Base-by-base conservation (phyloP, 2,329 filamentous ascomycete species). In the Fusarium palustre region DNA sequence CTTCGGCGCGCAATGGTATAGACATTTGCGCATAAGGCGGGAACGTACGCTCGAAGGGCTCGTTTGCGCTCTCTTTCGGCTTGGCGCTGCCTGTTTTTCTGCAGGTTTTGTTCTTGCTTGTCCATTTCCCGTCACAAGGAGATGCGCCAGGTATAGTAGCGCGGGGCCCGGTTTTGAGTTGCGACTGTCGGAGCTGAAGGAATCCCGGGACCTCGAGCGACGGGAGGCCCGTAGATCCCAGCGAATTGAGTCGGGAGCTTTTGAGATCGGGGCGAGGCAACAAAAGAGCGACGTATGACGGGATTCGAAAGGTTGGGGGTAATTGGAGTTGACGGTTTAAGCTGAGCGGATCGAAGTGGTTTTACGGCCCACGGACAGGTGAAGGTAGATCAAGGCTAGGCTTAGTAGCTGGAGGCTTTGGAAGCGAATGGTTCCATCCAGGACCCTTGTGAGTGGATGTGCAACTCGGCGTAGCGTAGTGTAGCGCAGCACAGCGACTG, bases 1-100 rank as follows among this genome's bases (percentile, higher is more conserved):
- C 53, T 38, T 42, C 39, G 47, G 42, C 53, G 30, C 50, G 46
- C 33, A 55, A 55, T 47, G 25, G 55, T 46, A 34, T 22, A 34
- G 34, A 13, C 8, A 34, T 54, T 46, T 31, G 54, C 36, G 46
- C 33, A 45, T 31, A 41, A 33, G 39, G 22, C 25, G 22, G 43
- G 30, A 28, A 73, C 73, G 59, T 68, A 75, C 69, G 73, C 73
- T 74, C 73, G 68, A 41, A 75, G 66, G 43, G 73, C 73, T 71
- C 73, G 66, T 50, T 75, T 75, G 61, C 73, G 73, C 67, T 75
- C 73, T 74, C 73, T 68, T 55, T 75, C 73, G 52, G 71, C 73
- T 46, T 75, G 73, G 62, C 73, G 73, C 64, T 75, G 71, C 72
- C 69, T 74, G 56, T 68, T 71, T 68, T 75, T 75, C 59, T 75